Percentiles rank a stretch among this genome's conserved stretches.
These are phyloP conservation scores for Caloboletus firmus DNA, from an alignment of 1,284 basidiomycete genomes.

Conservation along the genomic window DNA sequence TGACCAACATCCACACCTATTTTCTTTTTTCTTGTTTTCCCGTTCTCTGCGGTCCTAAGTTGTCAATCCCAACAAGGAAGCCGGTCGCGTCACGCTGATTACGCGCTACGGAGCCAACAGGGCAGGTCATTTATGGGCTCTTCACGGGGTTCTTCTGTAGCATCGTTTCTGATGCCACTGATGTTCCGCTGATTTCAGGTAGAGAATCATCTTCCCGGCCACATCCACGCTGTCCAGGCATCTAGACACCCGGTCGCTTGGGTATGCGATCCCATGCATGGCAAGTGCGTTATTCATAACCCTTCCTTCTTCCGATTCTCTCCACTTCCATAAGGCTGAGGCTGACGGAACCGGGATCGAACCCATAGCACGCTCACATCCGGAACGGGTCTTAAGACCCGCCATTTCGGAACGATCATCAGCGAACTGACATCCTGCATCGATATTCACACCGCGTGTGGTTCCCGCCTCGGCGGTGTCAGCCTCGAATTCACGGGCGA, in stretches of 20 bases:
- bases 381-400: conserved; percentile 78
- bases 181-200: conserved; percentile 48
- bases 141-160: neutral
- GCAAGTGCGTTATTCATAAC: conserved; percentile 63
- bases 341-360: neutral
- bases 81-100: conserved; percentile 87
- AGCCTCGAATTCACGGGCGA: conserved; percentile 98
- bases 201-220: conserved; percentile 70
- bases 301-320: neutral
- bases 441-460: conserved; percentile 71
- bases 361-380: conserved; percentile 74
- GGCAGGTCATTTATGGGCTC: conserved; percentile 40
- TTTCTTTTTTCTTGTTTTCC: neutral
- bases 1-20: neutral
- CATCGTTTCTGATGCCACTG: neutral
- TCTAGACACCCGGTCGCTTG: conserved; percentile 88
- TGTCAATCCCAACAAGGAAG: conserved; percentile 83
- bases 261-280: conserved; percentile 98
- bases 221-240: conserved; percentile 82
- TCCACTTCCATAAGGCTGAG: neutral
- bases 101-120: conserved; percentile 91
- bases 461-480: conserved; percentile 87
- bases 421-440: conserved; percentile 83
- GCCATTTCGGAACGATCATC: conserved; percentile 90
- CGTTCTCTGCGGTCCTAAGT: conserved; percentile 45